Evolutionary conservation across 2,329 filamentous ascomycete species (phyloP), one percentile per base, ranked within the genome.

Genomic region (Phaeosphaeriaceae sp.): DNA sequence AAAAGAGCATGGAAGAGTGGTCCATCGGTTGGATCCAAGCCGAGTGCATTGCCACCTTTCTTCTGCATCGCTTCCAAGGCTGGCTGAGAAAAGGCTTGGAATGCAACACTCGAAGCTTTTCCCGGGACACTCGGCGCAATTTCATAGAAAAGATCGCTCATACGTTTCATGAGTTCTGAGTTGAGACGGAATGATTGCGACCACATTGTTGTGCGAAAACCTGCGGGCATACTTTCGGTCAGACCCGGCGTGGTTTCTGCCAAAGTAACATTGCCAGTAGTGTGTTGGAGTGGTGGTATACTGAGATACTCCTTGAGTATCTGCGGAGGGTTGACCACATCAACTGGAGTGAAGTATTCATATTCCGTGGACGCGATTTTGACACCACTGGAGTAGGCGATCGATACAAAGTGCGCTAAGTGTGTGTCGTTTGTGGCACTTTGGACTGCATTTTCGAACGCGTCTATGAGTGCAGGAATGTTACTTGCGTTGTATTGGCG

Each of bases 1-100:
- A 67, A 52, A 11, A 71, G 48, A 17, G 66, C 41, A 11, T 67
- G 27, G 25, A 68, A 60, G 19, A 65, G 60, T 5, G 68, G 65
- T 0, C 66, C 66, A 17, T 51, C 20, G 2, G 57, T 49, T 4
- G 62, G 21, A 22, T 49, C 21, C 17, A 74, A 61, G 10, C 69
- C 70, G 20, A 73, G 66, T 17, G 67, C 45, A 47, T 75, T 72
- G 1, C 71, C 72, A 24, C 64, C 66, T 21, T 65, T 62, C 50
- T 64, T 58, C 21, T 56, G 44, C 68, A 73, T 72, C 19, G 59
- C 41, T 19, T 40, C 10, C 7, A 72, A 55, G n/a, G 55, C 56
- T 7, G 49, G 53, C 27, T 53, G 51, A 10, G 67, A 70, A 56
- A 73, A 69, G 21, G 64, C 61, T 55, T 74, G 71, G 9, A 72